These are phyloP conservation scores for Pugionium cornutum DNA, from an alignment of 345 rosid species.

Conservation along the genomic window DNA sequence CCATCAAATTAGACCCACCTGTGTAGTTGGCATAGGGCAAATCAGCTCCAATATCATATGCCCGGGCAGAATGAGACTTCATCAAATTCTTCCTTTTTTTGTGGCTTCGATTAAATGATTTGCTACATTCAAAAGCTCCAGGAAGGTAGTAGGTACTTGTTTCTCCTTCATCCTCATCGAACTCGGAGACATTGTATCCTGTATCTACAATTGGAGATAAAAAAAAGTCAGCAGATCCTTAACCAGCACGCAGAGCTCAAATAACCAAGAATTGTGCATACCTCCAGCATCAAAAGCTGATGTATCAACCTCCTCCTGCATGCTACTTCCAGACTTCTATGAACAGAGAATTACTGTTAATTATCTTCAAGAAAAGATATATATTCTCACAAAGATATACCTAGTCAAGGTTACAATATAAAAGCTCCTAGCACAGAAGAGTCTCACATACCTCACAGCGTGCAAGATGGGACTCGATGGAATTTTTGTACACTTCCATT, in stretches of 20 bases:
- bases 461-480: slow-evolving; percentile 70
- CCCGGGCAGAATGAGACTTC: slow-evolving; percentile 49
- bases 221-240: not conserved
- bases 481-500: slow-evolving; percentile 67
- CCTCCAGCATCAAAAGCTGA: slow-evolving; percentile 70
- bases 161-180: slow-evolving; percentile 89
- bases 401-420: slow-evolving; percentile 10
- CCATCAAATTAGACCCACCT: slow-evolving; percentile 57
- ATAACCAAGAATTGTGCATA: slow-evolving; percentile 41
- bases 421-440: slow-evolving; percentile 21
- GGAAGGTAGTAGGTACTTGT: slow-evolving; percentile 64
- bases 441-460: slow-evolving; percentile 34
- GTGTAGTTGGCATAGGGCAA: slow-evolving; percentile 51
- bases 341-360: slow-evolving; percentile 29
- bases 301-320: slow-evolving; percentile 86
- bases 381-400: not conserved
- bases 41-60: slow-evolving; percentile 59
- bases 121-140: slow-evolving; percentile 57
- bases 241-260: slow-evolving; percentile 25
- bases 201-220: slow-evolving; percentile 43
- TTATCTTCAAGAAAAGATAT: slow-evolving; percentile 8
- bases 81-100: slow-evolving; percentile 56
- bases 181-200: slow-evolving; percentile 49
- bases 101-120: slow-evolving; percentile 51
- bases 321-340: slow-evolving; percentile 71